Percentiles rank a stretch among this genome's conserved stretches.
These are phyloP conservation scores for Pseudognaphalium luteoalbum DNA, from an alignment of 129 eudicot genomes.

Conservation along the genomic window DNA sequence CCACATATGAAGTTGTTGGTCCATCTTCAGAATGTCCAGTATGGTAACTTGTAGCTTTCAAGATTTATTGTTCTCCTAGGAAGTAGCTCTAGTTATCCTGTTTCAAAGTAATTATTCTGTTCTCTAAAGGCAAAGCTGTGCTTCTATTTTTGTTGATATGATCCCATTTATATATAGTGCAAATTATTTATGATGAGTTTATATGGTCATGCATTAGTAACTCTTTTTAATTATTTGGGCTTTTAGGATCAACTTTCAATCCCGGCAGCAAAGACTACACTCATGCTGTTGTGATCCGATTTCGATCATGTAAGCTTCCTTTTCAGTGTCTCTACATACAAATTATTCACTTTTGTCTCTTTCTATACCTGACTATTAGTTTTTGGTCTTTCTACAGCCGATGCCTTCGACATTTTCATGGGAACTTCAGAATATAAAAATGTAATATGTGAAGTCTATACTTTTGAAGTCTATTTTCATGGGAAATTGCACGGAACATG, in stretches of 20 bases:
- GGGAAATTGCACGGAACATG: neutral
- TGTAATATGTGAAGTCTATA: slow-evolving; percentile 42
- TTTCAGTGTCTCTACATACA: slow-evolving; percentile 9
- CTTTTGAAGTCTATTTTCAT: neutral
- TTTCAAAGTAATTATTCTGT: neutral
- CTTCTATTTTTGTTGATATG: neutral
- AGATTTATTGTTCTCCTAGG: neutral
- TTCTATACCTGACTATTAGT: slow-evolving; percentile 16
- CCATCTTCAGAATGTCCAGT: neutral
- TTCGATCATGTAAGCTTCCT: slow-evolving; percentile 77
- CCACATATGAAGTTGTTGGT: neutral
- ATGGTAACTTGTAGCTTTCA: neutral
- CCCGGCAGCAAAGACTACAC: slow-evolving; percentile 56
- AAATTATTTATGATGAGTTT: neutral
- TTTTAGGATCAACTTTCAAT: slow-evolving; percentile 64
- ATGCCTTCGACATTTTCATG: slow-evolving; percentile 78
- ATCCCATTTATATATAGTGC: neutral
- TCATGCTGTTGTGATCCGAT: slow-evolving; percentile 72
- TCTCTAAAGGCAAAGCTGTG: neutral
- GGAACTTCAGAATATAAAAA: slow-evolving; percentile 72
- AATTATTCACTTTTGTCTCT: slow-evolving; percentile 4
- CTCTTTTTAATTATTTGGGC: slow-evolving; percentile 6
- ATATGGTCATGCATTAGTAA: slow-evolving; percentile 7
- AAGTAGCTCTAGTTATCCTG: neutral
- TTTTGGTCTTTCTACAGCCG: slow-evolving; percentile 53